Base-by-base conservation (phyloP, 345 rosid genomes). In the Populus alba region DNA sequence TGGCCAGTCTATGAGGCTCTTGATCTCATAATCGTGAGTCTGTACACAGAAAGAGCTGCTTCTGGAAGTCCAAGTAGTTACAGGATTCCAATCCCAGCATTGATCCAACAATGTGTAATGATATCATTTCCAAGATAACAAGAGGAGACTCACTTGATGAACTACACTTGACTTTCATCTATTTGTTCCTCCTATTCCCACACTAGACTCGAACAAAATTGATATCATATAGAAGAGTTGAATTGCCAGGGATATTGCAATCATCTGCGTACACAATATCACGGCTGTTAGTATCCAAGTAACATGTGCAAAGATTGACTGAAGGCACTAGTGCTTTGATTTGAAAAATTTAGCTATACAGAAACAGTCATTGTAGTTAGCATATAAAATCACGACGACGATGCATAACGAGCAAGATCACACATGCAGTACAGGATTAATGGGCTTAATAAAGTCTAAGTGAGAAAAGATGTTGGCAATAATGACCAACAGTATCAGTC, bases 201-300 rank as follows among this genome's bases (percentile, higher is more conserved):
- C 92, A 85, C 82, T 91, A 92, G 72, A 95, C 83, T 15, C 86
- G 92, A 61, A 93, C 88, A 79, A 95, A 89, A 49, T 92, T 89
- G 71, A 93, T 89, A 83, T 95, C 97, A 80, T 95, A 95, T 7
- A 92, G 78, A 68, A 95, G 91, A 77, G 99, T 95, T 53, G 99
- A 98, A 87, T 92, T 95, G 70, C 84, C 98, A 39, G 99, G 99
- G 82, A 93, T 88, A 81, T 95, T 95, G 87, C 97, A 95, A 79
- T 95, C 99, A 77, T 97, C 99, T 93, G 83, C 45, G 75, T 17
- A 53, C 77, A 70, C 80, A 79, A 79, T 38, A 37, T 76, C 75
- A 41, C 10, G 66, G 47, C 22, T 73, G 59, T 81, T n/a, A 79
- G 55, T 18, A 0, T 39, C 66, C 59, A 72, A 41, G 22, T 43